Conservation (phyloP, 768 basidiomycete species). For the Agaricus subrufescens region DNA sequence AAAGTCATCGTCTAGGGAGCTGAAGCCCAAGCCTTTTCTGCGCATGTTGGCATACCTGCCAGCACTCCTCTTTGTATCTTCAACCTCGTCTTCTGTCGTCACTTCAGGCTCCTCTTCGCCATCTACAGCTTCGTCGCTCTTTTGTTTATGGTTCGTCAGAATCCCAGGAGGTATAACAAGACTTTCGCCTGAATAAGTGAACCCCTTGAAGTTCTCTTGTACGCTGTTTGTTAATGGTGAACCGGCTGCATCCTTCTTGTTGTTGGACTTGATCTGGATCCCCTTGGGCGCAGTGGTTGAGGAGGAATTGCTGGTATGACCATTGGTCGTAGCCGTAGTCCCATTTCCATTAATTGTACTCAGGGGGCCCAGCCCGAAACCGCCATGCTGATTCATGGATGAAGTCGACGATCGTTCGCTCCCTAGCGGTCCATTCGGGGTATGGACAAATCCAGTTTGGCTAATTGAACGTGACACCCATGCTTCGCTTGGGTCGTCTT, state of each 20-base stretch:
- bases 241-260: constrained; percentile 43
- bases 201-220: constrained; percentile 95
- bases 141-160: constrained; percentile 1
- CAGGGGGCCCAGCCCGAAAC: constrained; percentile 1
- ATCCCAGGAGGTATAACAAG: constrained; percentile 32
- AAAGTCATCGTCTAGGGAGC: constrained; percentile 36
- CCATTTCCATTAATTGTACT: constrained; percentile 4
- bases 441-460: constrained; percentile 31
- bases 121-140: constrained; percentile 49
- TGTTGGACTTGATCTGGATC: constrained; percentile 48
- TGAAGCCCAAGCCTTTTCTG: constrained; percentile 42
- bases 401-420: constrained; percentile 32
- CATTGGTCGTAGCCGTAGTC: background rate
- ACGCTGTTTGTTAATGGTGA: constrained; percentile 86
- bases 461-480: constrained; percentile 37
- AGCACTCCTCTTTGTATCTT: constrained; percentile 56
- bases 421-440: constrained; percentile 76
- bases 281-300: constrained; percentile 22
- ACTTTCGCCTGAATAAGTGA: constrained; percentile 81
- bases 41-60: constrained; percentile 65
- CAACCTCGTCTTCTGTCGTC: constrained; percentile 75
- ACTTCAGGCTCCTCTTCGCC: constrained; percentile 45
- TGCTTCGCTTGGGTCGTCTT: constrained; percentile 67
- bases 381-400: background rate
- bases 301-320: constrained; percentile 11